A percentile compares a stretch with the other conserved stretches of the same genome.
These are phyloP conservation scores for Lenwebbia sp. DNA, from an alignment of 345 rosid genomes.

Conservation along the genomic window DNA sequence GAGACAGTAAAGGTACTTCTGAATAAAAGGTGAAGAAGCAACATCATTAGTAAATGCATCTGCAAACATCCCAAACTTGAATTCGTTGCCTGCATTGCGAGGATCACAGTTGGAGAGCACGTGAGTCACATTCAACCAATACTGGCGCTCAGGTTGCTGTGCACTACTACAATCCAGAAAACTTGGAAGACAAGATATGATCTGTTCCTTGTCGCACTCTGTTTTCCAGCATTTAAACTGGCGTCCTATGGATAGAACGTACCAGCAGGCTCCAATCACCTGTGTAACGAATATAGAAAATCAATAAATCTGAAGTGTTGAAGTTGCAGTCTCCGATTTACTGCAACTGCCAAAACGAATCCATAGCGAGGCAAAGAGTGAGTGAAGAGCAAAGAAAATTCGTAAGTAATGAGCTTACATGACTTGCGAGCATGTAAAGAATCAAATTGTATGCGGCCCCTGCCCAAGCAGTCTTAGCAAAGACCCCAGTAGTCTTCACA, in stretches of 20 bases:
- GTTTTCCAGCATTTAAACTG: conserved; percentile 70
- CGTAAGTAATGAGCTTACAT: conserved; percentile 24
- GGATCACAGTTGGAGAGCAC: conserved; percentile 51
- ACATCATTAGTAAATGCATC: conserved; percentile 59
- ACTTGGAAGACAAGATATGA: conserved; percentile 40
- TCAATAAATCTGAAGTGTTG: not conserved
- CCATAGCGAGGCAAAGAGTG: not conserved
- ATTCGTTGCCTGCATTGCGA: conserved; percentile 17
- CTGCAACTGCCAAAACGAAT: not conserved
- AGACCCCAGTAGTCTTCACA: conserved; percentile 54
- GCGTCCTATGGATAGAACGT: conserved; percentile 54
- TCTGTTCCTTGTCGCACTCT: conserved; percentile 41
- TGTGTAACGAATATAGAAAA: conserved; percentile 2
- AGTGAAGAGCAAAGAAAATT: not conserved
- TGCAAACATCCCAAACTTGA: conserved; percentile 72
- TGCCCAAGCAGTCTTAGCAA: conserved; percentile 81
- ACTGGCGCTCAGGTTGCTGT: conserved; percentile 36
- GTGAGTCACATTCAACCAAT: conserved; percentile 59
- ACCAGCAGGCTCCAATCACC: conserved; percentile 87
- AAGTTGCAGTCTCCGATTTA: not conserved
- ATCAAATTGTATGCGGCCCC: conserved; percentile 82
- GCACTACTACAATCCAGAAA: conserved; percentile 55
- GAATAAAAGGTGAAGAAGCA: conserved; percentile 36
- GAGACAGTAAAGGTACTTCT: conserved; percentile 66
- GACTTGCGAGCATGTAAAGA: conserved; percentile 73